Evolutionary conservation across 73 alveolate genomes (phyloP), one percentile per base, ranked within the genome.

Genomic region (Blepharisma japonicum): DNA sequence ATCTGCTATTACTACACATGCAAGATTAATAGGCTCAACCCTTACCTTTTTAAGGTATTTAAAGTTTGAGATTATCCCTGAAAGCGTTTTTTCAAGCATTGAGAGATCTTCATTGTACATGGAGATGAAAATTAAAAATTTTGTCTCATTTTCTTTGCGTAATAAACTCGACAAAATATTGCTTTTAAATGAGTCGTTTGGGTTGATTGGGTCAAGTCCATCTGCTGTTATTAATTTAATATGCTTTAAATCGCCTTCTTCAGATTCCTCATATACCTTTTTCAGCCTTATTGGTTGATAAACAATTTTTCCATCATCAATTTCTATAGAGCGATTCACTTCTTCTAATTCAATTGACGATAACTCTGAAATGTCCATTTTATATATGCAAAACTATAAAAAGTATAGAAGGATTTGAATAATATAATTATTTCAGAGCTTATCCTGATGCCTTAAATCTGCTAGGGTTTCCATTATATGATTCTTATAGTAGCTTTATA

Each of bases 21-120:
- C 74, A 9, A 61, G 14, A 18, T 39, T n/a, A 2, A 61, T 14
- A 14, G 74, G 74, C 49, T 61, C 74, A 14, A 61, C 46, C 2
- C 47, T 39, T 8, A 25, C 74, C 23, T 61, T 25, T n/a, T 9
- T 25, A 25, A 61, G 23, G 3, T n/a, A 14, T 8, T 14, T 18
- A 2, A 70, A 47, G 39, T 80, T 80, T 39, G 48, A 25, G 27
- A 76, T 46, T 9, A 77, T 67, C 6, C 90, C 90, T 6, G 77
- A 71, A 6, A 83, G 72, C 9, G 90, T 77, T 6, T 83, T 82
- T 6, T 14, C 18, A 6, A 83, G 72, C 45, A 78, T 77, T 56
- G 39, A 27, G 7, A 14, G 49, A 20, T 77, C 85, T 61, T 83
- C 90, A 61, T 83, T 83, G 78, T 83, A 83, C 90, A 83, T 83